Base-by-base conservation (phyloP, 176 grass and related monocot species). In the Eleusine coracana region DNA sequence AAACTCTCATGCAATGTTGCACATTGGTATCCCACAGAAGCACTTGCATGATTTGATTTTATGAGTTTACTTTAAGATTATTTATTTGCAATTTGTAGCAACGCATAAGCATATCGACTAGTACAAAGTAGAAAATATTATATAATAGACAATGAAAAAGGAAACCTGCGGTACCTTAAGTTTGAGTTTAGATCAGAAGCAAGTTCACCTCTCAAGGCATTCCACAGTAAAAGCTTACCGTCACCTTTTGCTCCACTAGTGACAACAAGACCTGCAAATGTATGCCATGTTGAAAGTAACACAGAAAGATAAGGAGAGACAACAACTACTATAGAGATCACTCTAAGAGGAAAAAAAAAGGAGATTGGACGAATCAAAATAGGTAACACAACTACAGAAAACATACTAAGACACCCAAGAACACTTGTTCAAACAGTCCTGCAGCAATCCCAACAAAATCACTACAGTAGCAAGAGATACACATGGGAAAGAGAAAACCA, bases 171-270 rank as follows among this genome's bases (percentile, higher is more conserved):
- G 85, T 92, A 98, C 96, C 96, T 98, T 76, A 93, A 87, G 68
- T 88, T 93, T 2, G 86, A 93, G 89, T 98, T 98, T 66, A 98
- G 73, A 86, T 98, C 96, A 88, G 87, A 84, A 77, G 89, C 84
- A 79, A 98, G 92, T 91, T 98, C 96, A 69, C 96, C 96, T 86
- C 96, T 95, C 87, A 98, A 87, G 74, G 92, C 96, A 93, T 98
- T 95, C 96, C 96, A 98, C 28, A 95, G 69, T 60, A 98, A 85
- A 93, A 98, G 96, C 38, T 98, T 98, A 16, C 92, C 92, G 68
- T 98, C 96, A 63, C 96, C 92, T 90, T 95, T 98, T 64, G 87
- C 88, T 65, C 96, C 92, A 79, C 92, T 98, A 40, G 92, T 98
- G 55, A 93, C 96, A 76, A 98, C 90, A 65, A 98, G 96, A 86